A percentile compares a stretch with the other conserved stretches of the same genome.
Evolutionary conservation across 208 protist species (phyloP).

Genomic region (Trypanosoma conorhini): DNA sequence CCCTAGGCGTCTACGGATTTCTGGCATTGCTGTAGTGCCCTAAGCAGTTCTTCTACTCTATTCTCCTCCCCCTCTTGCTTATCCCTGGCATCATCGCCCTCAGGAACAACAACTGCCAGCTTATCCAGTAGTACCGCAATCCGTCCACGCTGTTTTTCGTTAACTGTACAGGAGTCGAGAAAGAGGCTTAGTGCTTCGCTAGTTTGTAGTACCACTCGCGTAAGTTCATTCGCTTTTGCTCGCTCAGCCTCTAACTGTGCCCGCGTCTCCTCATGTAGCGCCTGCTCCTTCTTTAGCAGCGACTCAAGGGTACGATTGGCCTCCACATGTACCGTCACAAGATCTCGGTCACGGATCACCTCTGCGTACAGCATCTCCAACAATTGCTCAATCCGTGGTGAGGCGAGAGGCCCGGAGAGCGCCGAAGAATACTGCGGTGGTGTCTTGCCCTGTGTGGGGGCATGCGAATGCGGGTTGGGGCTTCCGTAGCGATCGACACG

Average conservation of each 20-base stretch:
- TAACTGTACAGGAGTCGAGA: constrained; percentile 21
- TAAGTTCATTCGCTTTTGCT: constrained; percentile 16
- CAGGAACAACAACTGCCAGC: constrained; percentile 18
- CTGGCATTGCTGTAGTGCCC: constrained; percentile 22
- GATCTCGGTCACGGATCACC: constrained; percentile 54
- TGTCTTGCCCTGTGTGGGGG: constrained; percentile 35
- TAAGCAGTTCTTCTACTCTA: constrained; percentile 31
- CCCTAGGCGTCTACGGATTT: constrained; percentile 7
- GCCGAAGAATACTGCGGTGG: constrained; percentile 31
- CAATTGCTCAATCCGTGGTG: constrained; percentile 57
- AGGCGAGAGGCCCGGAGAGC: constrained; percentile 15
- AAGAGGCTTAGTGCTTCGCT: constrained; percentile 24
- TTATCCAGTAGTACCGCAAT: constrained; percentile 17
- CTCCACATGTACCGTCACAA: constrained; percentile 62
- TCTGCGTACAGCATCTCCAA: constrained; percentile 70
- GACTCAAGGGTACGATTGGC: constrained; percentile 71
- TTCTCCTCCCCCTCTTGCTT: constrained; percentile 10
- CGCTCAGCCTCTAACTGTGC: constrained; percentile 40
- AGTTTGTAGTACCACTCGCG: constrained; percentile 14
- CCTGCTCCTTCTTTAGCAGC: constrained; percentile 62
- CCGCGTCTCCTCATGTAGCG: constrained; percentile 40
- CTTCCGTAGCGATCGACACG: constrained; percentile 41
- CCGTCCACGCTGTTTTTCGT: constrained; percentile 14
- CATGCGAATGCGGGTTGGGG: constrained; percentile 36
- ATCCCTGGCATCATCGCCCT: constrained; percentile 1